A percentile compares a stretch with the other conserved stretches of the same genome.
Conservation (phyloP, 805 yeast species). For the Lachancea meyersii region DNA sequence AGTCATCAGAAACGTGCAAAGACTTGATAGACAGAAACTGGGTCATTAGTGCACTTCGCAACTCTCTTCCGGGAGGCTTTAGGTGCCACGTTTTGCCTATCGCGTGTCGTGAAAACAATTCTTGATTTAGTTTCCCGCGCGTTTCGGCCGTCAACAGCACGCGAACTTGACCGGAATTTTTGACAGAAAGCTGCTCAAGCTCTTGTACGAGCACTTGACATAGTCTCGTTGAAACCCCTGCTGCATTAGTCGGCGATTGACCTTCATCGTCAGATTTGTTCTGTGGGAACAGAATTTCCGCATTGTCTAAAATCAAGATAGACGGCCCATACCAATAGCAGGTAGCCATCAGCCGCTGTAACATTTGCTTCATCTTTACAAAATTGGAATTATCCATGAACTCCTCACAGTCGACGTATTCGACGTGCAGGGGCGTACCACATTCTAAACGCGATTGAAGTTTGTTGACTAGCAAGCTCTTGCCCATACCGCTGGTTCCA, state of each 20-base stretch:
- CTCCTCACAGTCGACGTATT: slow-evolving; percentile 49
- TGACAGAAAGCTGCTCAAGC: slow-evolving; percentile 34
- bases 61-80: slow-evolving; percentile 61
- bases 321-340: slow-evolving; percentile 77
- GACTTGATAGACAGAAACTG: slow-evolving; percentile 35
- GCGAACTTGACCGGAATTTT: slow-evolving; percentile 40
- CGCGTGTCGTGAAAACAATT: slow-evolving; percentile 61
- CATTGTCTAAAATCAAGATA: slow-evolving; percentile 66
- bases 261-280: slow-evolving; percentile 45
- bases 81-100: slow-evolving; percentile 57
- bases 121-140: slow-evolving; percentile 56
- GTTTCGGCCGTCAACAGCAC: slow-evolving; percentile 58
- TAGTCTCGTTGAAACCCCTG: slow-evolving; percentile 49
- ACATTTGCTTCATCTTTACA: slow-evolving; percentile 37
- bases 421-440: slow-evolving; percentile 37
- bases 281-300: slow-evolving; percentile 59
- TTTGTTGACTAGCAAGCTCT: slow-evolving; percentile 48
- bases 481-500: slow-evolving; percentile 82
- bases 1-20: slow-evolving; percentile 34
- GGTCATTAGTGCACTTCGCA: slow-evolving; percentile 44
- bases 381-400: slow-evolving; percentile 22
- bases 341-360: slow-evolving; percentile 39
- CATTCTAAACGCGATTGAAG: slow-evolving; percentile 35
- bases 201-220: slow-evolving; percentile 52
- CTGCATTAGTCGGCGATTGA: slow-evolving; percentile 37